phyloP scores from a whole-genome alignment of 2,329 filamentous ascomycete genomes.

The Apiospora phragmitis region DNA sequence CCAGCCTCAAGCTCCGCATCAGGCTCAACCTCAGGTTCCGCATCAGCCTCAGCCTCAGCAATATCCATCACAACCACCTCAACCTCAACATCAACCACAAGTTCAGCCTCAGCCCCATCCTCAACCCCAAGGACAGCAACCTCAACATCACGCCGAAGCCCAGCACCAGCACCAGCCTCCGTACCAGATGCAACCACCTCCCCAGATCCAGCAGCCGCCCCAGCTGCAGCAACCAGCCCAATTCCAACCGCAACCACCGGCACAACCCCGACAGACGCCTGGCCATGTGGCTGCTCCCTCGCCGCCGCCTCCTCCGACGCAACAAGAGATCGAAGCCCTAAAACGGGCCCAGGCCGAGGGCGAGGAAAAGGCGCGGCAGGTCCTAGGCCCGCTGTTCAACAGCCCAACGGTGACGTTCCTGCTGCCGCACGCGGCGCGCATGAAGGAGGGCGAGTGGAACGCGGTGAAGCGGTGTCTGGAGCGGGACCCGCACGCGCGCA shows the following conservation, averaged over 20 bases:
- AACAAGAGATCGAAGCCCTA: slow-evolving; percentile 34
- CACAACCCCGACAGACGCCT: slow-evolving; percentile 22
- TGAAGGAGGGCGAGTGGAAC: slow-evolving; percentile 71
- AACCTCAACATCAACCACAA: background rate
- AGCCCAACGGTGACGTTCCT: slow-evolving; percentile 70
- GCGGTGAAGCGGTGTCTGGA: slow-evolving; percentile 71
- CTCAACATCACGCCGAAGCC: background rate
- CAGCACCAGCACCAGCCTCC: slow-evolving; percentile 17
- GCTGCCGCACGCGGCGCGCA: slow-evolving; percentile 66
- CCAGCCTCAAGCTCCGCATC: slow-evolving; percentile 15
- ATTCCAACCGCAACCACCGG: slow-evolving; percentile 20
- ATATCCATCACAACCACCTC: background rate
- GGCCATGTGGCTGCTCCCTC: background rate
- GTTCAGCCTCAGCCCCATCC: slow-evolving; percentile 18
- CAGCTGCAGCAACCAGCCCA: slow-evolving; percentile 21
- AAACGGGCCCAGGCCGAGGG: slow-evolving; percentile 51
- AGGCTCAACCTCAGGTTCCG: slow-evolving; percentile 7
- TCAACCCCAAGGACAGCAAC: slow-evolving; percentile 34
- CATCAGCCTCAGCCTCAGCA: background rate
- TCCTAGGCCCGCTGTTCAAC: slow-evolving; percentile 63
- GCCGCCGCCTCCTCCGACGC: background rate
- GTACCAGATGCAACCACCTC: slow-evolving; percentile 31
- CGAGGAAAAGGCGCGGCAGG: slow-evolving; percentile 58
- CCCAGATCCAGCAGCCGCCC: slow-evolving; percentile 26
- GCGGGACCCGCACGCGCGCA: slow-evolving; percentile 62